Base-by-base conservation (phyloP, 2,329 filamentous ascomycete species). In the Fusarium sp. region DNA sequence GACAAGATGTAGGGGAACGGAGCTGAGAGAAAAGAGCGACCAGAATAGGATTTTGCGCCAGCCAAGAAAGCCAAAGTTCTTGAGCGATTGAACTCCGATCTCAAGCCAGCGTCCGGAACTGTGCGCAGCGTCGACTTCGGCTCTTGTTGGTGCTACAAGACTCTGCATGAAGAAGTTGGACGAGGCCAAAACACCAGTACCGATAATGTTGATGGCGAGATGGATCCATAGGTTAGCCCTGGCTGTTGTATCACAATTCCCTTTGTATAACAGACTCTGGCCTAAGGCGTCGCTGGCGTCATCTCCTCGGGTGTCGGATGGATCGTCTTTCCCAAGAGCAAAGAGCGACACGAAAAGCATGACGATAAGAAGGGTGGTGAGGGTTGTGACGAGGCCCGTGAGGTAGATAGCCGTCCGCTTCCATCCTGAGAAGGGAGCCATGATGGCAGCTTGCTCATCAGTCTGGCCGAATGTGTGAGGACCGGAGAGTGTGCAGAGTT, bases 81-180 rank as follows among this genome's bases (percentile, higher is more conserved):
- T 57, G 0, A 75, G 43, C 0, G 63, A 71, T 4, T 71, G 72
- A 4, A 76, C 66, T 1, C 74, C 74, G 36, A 75, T 70, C 28
- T 76, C 74, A 2, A 74, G 39, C 68, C 70, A 72, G 1, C 50
- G 50, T 1, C 60, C 52, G 0, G 50, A 31, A 1, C 28, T 51
- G 26, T 75, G 73, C 2, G 68, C 72, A 4, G 43, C 39, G 28
- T 81, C 74, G 2, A 81, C 58, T 18, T 80, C 73, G 0, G 44
- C 48, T 8, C 79, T 62, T 0, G 78, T 80, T 0, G 79, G 80
- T 1, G 79, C 78, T 0, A 71, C 74, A 2, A 79, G 72, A 1
- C 75, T 67, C 42, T 81, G 80, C 75, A 80, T 80, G 20, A 76
- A 78, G 36, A 78, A 81, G 51, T 81, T 81, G 10, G 76, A 79